A percentile compares a stretch with the other conserved stretches of the same genome.
These are phyloP conservation scores for Septoria linicola DNA, from an alignment of 2,329 filamentous ascomycete genomes.

Conservation along the genomic window DNA sequence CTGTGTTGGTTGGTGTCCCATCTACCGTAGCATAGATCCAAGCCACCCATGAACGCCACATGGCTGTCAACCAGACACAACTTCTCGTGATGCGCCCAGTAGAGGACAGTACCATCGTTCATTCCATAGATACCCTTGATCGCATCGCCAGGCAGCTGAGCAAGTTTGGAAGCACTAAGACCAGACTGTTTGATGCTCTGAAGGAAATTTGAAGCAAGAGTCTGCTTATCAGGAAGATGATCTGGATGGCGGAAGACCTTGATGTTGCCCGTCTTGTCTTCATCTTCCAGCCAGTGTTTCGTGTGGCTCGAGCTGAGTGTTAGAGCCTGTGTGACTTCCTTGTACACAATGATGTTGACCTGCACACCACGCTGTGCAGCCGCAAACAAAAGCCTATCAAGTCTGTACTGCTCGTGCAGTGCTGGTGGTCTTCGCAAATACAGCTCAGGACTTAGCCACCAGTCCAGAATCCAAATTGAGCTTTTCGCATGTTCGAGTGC, in stretches of 20 bases:
- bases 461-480: conserved; percentile 72
- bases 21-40: conserved; percentile 82
- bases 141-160: conserved; percentile 69
- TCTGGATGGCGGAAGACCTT: conserved; percentile 88
- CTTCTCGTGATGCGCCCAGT: conserved; percentile 94
- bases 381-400: conserved; percentile 78
- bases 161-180: conserved; percentile 54
- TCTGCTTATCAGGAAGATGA: conserved; percentile 72
- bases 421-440: conserved; percentile 81
- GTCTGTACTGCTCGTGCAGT: conserved; percentile 75
- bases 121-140: conserved; percentile 79
- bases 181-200: conserved; percentile 57
- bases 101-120: conserved; percentile 76
- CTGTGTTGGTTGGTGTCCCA: conserved; percentile 83
- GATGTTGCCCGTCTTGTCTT: conserved; percentile 76
- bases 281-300: conserved; percentile 69
- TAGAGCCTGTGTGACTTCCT: conserved; percentile 62
- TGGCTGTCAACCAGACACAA: conserved; percentile 77
- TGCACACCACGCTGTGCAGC: conserved; percentile 82
- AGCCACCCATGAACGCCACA: conserved; percentile 84
- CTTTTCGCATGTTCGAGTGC: conserved; percentile 75
- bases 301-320: conserved; percentile 69
- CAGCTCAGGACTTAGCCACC: conserved; percentile 86
- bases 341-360: conserved; percentile 86
- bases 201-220: conserved; percentile 59